Conservation (phyloP, 108 stramenopile species). For the Nitzschia sp. region DNA sequence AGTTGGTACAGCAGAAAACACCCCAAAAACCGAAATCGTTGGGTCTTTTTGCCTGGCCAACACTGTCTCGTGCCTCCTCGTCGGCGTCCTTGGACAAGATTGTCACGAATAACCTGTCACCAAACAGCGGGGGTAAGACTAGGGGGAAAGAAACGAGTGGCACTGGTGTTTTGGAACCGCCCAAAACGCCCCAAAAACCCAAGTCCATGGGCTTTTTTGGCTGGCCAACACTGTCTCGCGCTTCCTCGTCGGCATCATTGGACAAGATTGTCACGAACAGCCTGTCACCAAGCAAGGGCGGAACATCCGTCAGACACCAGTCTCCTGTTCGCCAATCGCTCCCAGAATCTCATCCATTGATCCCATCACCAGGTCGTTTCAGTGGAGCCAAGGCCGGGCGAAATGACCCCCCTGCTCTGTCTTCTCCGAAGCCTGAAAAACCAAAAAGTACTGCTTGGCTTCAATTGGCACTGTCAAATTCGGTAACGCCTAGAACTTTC, state of each 20-base stretch:
- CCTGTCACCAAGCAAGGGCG: not conserved
- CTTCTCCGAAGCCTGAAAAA: not conserved
- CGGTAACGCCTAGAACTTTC: too few relatives aligned
- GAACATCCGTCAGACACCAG: not conserved
- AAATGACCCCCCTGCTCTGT: too few relatives aligned
- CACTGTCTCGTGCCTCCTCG: not conserved
- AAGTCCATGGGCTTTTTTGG: not conserved
- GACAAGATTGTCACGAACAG: not conserved
- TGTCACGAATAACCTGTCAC: not conserved
- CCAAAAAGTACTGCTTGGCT: not conserved
- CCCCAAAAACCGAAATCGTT: not conserved
- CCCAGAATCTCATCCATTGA: not conserved
- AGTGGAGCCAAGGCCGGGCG: too few relatives aligned
- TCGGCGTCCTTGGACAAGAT: not conserved
- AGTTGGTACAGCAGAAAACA: not conserved
- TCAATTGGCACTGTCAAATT: not conserved
- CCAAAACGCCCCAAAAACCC: not conserved
- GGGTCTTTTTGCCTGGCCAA: not conserved
- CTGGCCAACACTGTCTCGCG: not conserved
- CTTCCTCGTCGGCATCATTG: not conserved
- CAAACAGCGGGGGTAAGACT: not conserved
- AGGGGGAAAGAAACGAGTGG: too few relatives aligned
- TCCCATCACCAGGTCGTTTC: not conserved
- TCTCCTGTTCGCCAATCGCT: slow-evolving; percentile 2
- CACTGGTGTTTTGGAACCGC: too few relatives aligned